Conservation (phyloP, 129 eudicot genomes). For the Deinandra increscens region DNA sequence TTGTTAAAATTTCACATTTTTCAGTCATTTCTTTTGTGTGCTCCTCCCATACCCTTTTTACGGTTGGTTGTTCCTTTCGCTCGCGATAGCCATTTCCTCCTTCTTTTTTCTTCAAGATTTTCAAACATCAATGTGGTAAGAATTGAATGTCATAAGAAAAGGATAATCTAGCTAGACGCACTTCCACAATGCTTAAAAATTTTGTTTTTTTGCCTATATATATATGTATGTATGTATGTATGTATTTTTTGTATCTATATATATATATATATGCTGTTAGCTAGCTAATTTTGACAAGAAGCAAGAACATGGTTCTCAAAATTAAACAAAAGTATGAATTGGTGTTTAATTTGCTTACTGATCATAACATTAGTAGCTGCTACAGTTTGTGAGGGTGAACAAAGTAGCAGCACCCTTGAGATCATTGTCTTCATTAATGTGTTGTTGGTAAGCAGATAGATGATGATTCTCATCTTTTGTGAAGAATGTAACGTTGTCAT, state of each 20-base stretch:
- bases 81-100: constrained; percentile 9
- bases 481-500: constrained; percentile 28
- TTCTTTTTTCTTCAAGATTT: constrained; percentile 27
- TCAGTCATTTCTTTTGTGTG: constrained; percentile 20
- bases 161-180: constrained; percentile 15
- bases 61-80: background rate
- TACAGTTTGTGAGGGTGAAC: constrained; percentile 53
- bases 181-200: constrained; percentile 14
- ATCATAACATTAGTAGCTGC: constrained; percentile 25
- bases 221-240: too few relatives aligned
- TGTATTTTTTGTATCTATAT: constrained; percentile 21
- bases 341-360: background rate
- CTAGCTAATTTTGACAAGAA: constrained; percentile 25
- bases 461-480: constrained; percentile 42
- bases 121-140: constrained; percentile 23
- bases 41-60: constrained; percentile 12
- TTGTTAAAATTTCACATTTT: background rate
- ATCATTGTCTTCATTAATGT: constrained; percentile 48
- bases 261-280: too few relatives aligned
- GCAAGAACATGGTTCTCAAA: constrained; percentile 24
- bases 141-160: constrained; percentile 8
- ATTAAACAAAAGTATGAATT: constrained; percentile 8
- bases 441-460: constrained; percentile 28
- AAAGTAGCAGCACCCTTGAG: constrained; percentile 49
- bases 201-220: background rate